Evolutionary conservation across 116 monocot species (phyloP), one percentile per base, ranked within the genome.

Genomic region (Papilionanthe hybrid): DNA sequence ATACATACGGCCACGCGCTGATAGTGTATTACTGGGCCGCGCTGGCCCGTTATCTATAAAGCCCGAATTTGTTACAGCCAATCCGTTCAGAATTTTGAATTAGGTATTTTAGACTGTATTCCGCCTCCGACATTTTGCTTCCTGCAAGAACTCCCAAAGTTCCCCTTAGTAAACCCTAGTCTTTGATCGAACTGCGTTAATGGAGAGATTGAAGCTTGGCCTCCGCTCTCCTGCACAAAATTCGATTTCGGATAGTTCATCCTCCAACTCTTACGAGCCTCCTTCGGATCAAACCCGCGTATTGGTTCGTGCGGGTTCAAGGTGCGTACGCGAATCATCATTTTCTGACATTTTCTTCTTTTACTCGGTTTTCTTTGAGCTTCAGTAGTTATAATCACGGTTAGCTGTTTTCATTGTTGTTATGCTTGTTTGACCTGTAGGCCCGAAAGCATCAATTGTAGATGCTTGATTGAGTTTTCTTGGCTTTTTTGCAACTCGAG

Each of bases 221-320:
- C 30, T 18, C 7, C 77, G 15, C 5, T 77, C 55, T 55, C 15
- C 29, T 10, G 30, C 28, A 11, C 77, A 25, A 43, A 55, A 28
- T 19, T 55, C 77, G 19, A 30, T 30, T 3, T 0, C 15, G 32
- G 55, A 55, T 7, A 30, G 15, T 12, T 13, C 15, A 28, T 77
- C 77, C n/a, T 77, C 29, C 77, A 50, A 55, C 19, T 30, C 32
- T 4, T 18, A 28, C 30, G 17, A 43, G 50, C 15, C 55, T 77
- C 55, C 77, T 77, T 18, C 17, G 3, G 77, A 55, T 77, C 77
- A 77, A 55, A 43, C 77, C 27, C 55, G 55, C 18, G 30, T 55
- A 30, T 18, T 77, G 29, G 47, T 55, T 55, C 55, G 55, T 6
- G 13, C 55, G 32, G 77, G 55, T 5, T 53, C 77, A 48, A 49